Base-by-base conservation (phyloP, 2,329 filamentous ascomycete species). In the Aspergillus brunneoviolaceus region DNA sequence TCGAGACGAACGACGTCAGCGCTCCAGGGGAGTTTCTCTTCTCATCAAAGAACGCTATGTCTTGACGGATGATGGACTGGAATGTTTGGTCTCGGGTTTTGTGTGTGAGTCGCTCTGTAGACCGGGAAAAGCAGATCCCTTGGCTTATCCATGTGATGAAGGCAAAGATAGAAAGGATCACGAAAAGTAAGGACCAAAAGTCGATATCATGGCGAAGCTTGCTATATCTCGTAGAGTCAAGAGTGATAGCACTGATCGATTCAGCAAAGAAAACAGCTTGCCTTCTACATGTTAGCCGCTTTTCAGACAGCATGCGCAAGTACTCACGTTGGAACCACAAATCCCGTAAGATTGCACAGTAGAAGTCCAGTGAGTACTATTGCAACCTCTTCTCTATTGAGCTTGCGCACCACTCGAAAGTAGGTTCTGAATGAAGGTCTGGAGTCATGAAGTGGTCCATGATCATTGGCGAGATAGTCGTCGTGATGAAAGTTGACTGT, bases 1-100 rank as follows among this genome's bases (percentile, higher is more conserved):
- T 51, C 14, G 45, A 39, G 16, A 58, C 31, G 4, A 55, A 48
- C 5, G 55, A 45, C 5, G 39, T 45, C 39, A 45, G 39, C n/a
- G 39, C 39, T 16, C 39, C 39, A 45, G 39, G 39, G 14, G 39
- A 45, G 16, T 45, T 45, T n/a, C 5, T 45, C 39, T 45, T 45
- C 5, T 45, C 39, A n/a, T 61, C 55, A 6, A 61, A 61, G 45
- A 58, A 61, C 2, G 55, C 55, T 3, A 61, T 51, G 49, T 58
- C 47, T 19, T 45, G 39, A 16, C 14, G 14, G 16, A 45, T 16
- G 39, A 45, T 55, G 23, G n/a, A 29, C 9, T 31, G 39, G 42
- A 50, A 59, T 2, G 25, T 21, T 5, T 35, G 25, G 12, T 54
- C 31, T 29, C 57, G 51, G 9, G 51, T 47, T 1, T 52, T 51